Conservation (phyloP, 1,284 basidiomycete species). For the Ustilago tritici region DNA sequence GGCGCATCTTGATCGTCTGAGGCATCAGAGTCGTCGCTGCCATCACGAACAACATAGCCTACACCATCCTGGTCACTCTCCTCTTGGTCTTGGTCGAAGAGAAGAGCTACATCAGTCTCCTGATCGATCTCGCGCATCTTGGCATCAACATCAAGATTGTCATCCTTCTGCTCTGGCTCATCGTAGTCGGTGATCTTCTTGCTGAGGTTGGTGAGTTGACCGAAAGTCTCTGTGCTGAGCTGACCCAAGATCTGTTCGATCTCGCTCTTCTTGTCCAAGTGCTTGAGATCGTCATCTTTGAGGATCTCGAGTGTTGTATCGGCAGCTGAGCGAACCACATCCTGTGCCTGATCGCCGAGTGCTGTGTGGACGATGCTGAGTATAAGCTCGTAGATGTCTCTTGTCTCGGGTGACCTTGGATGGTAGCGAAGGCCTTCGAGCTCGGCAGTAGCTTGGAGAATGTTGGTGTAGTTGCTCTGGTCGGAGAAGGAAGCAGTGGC, state of each 20-base stretch:
- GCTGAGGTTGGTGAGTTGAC: constrained; percentile 84
- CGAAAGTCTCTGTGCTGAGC: constrained; percentile 82
- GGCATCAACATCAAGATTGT: constrained; percentile 75
- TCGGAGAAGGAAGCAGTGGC: constrained; percentile 68
- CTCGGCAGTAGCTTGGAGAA: constrained; percentile 76
- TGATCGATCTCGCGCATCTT: constrained; percentile 84
- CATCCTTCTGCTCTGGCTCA: constrained; percentile 73
- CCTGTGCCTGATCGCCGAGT: constrained; percentile 94
- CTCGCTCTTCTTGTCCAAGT: constrained; percentile 98
- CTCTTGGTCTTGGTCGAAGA: constrained; percentile 74
- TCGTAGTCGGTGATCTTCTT: constrained; percentile 98
- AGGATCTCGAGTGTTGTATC: constrained; percentile 89
- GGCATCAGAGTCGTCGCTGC: constrained; percentile 78
- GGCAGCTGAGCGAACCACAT: constrained; percentile 92
- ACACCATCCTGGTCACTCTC: constrained; percentile 91
- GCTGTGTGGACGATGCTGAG: constrained; percentile 77
- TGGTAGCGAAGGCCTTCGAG: constrained; percentile 93
- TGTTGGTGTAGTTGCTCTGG: constrained; percentile 73
- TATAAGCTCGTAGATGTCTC: constrained; percentile 93
- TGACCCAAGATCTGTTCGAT: constrained; percentile 83
- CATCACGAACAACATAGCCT: constrained; percentile 79
- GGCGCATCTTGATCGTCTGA: constrained; percentile 74
- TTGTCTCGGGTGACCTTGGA: constrained; percentile 91
- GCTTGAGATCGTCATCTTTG: constrained; percentile 90
- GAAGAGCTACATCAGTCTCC: constrained; percentile 70